Evolutionary conservation across 2,329 filamentous ascomycete species (phyloP).

Genomic region (Cryphonectria radicalis): DNA sequence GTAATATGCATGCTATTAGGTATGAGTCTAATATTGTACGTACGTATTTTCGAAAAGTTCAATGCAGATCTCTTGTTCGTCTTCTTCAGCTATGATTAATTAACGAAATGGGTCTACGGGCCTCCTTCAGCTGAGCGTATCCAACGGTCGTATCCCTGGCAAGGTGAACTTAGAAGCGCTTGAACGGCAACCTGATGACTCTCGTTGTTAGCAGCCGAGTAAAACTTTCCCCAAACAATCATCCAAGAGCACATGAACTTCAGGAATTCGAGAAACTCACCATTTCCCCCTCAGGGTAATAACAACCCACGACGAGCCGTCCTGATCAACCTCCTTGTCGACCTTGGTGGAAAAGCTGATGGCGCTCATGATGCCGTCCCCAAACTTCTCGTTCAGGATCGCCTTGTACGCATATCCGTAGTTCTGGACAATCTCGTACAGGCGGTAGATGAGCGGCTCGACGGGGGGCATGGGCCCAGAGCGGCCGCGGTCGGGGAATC

Average conservation of each 20-base stretch:
- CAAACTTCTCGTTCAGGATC: slow-evolving; percentile 92
- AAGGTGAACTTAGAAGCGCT: slow-evolving; percentile 38
- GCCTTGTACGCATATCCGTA: slow-evolving; percentile 97
- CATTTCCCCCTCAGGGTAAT: slow-evolving; percentile 86
- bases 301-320: slow-evolving; percentile 80
- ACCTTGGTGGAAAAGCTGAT: slow-evolving; percentile 90
- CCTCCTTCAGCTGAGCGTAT: background rate
- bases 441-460: slow-evolving; percentile 84
- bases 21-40: background rate
- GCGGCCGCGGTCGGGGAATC: slow-evolving; percentile 80
- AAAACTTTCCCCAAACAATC: background rate
- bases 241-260: background rate
- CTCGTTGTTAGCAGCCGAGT: slow-evolving; percentile 17
- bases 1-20: background rate
- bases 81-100: background rate
- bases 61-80: background rate
- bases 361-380: slow-evolving; percentile 95
- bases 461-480: slow-evolving; percentile 81
- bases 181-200: slow-evolving; percentile 41
- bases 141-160: background rate
- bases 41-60: background rate
- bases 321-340: slow-evolving; percentile 88
- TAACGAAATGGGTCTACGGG: background rate
- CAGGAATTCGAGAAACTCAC: slow-evolving; percentile 50
- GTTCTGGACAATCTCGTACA: slow-evolving; percentile 96